phyloP scores from a whole-genome alignment of 75 land plant genomes.

The Isoetes taiwanensis region DNA sequence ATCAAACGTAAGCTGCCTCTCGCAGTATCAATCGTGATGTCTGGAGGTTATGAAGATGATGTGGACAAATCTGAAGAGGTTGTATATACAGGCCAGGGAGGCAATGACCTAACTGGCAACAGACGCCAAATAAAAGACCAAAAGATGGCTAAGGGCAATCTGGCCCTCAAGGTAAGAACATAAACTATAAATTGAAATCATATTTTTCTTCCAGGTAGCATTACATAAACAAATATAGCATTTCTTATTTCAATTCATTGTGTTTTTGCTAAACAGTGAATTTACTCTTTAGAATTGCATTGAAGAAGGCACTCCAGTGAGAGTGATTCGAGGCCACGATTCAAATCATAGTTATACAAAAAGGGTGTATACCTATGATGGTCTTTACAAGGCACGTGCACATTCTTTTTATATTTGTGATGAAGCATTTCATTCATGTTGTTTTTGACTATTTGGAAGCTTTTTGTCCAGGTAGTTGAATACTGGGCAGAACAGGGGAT shows the following conservation, averaged over 20 bases:
- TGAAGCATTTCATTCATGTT: not conserved
- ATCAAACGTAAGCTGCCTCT: conserved; percentile 39
- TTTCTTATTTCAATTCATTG: too few relatives aligned
- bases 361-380: conserved; percentile 84
- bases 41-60: conserved; percentile 88
- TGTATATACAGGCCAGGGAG: conserved; percentile 84
- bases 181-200: not conserved
- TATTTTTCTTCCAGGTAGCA: not conserved
- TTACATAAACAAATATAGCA: not conserved
- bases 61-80: conserved; percentile 60
- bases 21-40: conserved; percentile 50
- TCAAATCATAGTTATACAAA: conserved; percentile 48
- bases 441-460: not conserved
- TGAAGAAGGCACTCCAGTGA: conserved; percentile 41
- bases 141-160: conserved; percentile 53
- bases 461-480: conserved; percentile 38
- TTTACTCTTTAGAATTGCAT: conserved; percentile 64
- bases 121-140: conserved; percentile 54
- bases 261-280: too few relatives aligned
- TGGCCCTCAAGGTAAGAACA: conserved; percentile 54
- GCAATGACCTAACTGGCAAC: conserved; percentile 53
- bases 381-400: conserved; percentile 53
- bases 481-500: conserved; percentile 85
- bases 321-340: conserved; percentile 69
- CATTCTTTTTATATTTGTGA: not conserved